Percentiles rank a stretch among this genome's conserved stretches.
These are phyloP conservation scores for Aureobasidium pullulans DNA, from an alignment of 2,329 filamentous ascomycete genomes.

Conservation along the genomic window DNA sequence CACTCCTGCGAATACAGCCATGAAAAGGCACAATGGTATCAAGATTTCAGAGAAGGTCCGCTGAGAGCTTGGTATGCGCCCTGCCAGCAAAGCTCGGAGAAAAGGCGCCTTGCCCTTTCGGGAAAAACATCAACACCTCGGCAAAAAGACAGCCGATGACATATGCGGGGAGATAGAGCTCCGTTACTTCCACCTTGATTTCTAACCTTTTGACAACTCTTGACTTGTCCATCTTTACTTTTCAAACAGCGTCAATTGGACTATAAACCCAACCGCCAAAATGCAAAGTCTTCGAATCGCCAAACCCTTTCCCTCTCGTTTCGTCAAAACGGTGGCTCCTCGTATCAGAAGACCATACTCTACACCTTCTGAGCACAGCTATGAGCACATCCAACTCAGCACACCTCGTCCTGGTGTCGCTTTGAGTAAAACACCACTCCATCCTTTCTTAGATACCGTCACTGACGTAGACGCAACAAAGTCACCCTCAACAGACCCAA, in stretches of 20 bases:
- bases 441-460: no score
- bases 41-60: no score
- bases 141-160: neutral
- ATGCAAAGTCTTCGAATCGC: constrained; percentile 3
- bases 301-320: constrained; percentile 8
- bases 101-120: neutral
- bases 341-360: neutral
- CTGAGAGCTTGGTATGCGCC: neutral
- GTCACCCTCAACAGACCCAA: constrained; percentile 78
- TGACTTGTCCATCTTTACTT: neutral
- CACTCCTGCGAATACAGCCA: no score
- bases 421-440: neutral
- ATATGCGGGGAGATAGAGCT: neutral
- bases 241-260: neutral
- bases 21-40: no score
- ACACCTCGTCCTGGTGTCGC: constrained; percentile 28
- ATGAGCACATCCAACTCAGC: constrained; percentile 24
- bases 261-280: neutral
- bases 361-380: constrained; percentile 7
- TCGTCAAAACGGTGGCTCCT: neutral
- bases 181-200: neutral
- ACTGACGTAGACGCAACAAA: neutral
- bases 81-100: neutral
- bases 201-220: neutral
- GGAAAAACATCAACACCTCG: neutral